phyloP scores from a whole-genome alignment of 2,329 filamentous ascomycete species.

The Hypoxylon rubiginosum region DNA sequence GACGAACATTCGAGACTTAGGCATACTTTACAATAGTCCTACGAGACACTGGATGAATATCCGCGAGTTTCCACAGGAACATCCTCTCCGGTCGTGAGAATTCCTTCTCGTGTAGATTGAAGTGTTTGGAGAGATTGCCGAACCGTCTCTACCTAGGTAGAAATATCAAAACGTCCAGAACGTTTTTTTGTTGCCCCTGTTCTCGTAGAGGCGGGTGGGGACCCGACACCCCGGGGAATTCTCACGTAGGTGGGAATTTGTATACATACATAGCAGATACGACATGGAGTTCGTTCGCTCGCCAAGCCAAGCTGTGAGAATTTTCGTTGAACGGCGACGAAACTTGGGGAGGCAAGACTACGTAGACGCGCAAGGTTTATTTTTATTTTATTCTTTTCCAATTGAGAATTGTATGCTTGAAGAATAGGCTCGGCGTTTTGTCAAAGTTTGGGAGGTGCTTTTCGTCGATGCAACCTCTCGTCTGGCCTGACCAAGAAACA shows the following conservation, averaged over 20 bases:
- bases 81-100: not conserved
- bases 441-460: conserved; percentile 37
- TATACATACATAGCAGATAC: not conserved
- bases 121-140: conserved; percentile 1
- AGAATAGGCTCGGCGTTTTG: conserved; percentile 29
- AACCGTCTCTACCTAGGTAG: not conserved
- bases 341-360: not conserved
- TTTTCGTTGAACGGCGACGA: not conserved
- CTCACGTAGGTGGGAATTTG: conserved; percentile 10
- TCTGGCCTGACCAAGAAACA: conserved; percentile 11
- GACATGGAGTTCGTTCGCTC: not conserved
- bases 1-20: not conserved
- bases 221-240: not conserved
- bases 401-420: not conserved
- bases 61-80: not conserved
- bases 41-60: not conserved
- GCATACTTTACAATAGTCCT: not conserved
- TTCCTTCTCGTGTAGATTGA: not conserved
- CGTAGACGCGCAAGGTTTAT: not conserved
- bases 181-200: not conserved
- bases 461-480: conserved; percentile 29
- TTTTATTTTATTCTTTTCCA: not conserved
- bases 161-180: conserved; percentile 5
- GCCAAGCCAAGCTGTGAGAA: not conserved
- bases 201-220: not conserved